phyloP scores from a whole-genome alignment of 768 basidiomycete genomes.

The Kwoniella sp. region DNA sequence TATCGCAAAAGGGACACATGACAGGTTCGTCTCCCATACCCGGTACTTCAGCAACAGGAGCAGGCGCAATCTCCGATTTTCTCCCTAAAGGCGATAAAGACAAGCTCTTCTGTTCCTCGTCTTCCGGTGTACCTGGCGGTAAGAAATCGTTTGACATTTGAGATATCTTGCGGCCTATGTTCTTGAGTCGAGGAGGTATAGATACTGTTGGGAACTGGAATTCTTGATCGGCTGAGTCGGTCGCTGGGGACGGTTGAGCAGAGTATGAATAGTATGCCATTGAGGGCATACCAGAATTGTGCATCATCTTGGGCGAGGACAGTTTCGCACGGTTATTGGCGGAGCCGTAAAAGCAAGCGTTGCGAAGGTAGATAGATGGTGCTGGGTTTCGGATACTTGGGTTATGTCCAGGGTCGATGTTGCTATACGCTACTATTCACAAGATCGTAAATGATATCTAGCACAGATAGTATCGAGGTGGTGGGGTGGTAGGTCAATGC shows the following conservation, averaged over 20 bases:
- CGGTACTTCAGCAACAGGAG: slow-evolving; percentile 28
- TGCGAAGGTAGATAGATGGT: too few relatives aligned
- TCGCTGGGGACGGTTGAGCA: slow-evolving; percentile 8
- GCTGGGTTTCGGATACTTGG: too few relatives aligned
- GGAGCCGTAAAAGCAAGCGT: too few relatives aligned
- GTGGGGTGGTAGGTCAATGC: too few relatives aligned
- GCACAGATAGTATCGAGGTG: too few relatives aligned
- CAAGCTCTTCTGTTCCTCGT: slow-evolving; percentile 1
- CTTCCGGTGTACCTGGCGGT: slow-evolving; percentile 8
- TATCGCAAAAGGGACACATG: slow-evolving; percentile 50
- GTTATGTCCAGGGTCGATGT: too few relatives aligned
- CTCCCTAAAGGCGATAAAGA: slow-evolving; percentile 1
- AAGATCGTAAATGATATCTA: too few relatives aligned
- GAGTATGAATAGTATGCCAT: slow-evolving; percentile 22
- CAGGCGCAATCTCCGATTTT: slow-evolving; percentile 6
- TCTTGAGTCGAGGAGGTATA: slow-evolving; percentile 39
- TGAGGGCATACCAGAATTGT: slow-evolving; percentile 12
- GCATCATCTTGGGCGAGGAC: slow-evolving; percentile 18
- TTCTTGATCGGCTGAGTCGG: slow-evolving; percentile 9
- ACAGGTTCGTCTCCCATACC: slow-evolving; percentile 50
- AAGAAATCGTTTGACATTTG: slow-evolving; percentile 41
- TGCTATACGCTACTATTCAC: too few relatives aligned
- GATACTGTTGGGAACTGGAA: slow-evolving; percentile 20
- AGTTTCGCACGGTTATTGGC: too few relatives aligned
- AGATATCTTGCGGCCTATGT: slow-evolving; percentile 37